Evolutionary conservation across 2,329 filamentous ascomycete species (phyloP).

Genomic region (Colletotrichum ledebouriae): DNA sequence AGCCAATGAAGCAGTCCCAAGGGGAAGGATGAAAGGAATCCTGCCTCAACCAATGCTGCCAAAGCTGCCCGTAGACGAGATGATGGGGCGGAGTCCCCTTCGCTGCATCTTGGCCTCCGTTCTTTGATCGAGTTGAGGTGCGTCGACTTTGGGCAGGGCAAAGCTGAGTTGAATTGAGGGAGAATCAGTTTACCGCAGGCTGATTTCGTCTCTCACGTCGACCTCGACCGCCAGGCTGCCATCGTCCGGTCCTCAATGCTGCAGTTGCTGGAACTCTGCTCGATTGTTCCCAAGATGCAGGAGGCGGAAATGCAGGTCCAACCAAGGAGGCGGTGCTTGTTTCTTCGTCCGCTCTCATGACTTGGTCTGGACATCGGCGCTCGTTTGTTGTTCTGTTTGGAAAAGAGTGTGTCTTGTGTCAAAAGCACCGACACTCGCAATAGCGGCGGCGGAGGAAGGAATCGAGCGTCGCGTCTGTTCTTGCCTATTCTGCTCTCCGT

Average conservation of each 20-base stretch:
- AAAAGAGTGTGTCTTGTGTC: constrained; percentile 37
- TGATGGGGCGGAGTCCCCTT: constrained; percentile 34
- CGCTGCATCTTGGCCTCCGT: constrained; percentile 4
- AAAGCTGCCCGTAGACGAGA: constrained; percentile 38
- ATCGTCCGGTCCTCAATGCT: constrained; percentile 22
- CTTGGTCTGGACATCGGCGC: constrained; percentile 39
- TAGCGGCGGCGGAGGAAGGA: constrained; percentile 31
- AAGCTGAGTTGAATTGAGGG: no score
- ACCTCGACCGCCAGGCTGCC: constrained; percentile 24
- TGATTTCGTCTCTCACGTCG: no score
- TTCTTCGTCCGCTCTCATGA: constrained; percentile 35
- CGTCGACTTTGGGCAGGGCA: background rate
- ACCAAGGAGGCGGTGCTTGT: constrained; percentile 38
- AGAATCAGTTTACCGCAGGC: no score
- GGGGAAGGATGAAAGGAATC: constrained; percentile 10
- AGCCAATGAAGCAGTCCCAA: constrained; percentile 22
- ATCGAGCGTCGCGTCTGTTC: constrained; percentile 38
- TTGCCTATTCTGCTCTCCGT: constrained; percentile 17
- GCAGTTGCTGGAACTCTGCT: constrained; percentile 17
- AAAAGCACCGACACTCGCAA: constrained; percentile 31
- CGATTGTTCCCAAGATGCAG: constrained; percentile 7
- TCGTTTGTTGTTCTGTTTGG: constrained; percentile 36
- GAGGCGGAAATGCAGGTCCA: constrained; percentile 19
- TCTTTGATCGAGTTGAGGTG: background rate
- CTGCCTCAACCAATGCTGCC: constrained; percentile 29